Evolutionary conservation across 306 rosid genomes (phyloP), one percentile per base, ranked within the genome.

Genomic region (Arachis stenosperma): DNA sequence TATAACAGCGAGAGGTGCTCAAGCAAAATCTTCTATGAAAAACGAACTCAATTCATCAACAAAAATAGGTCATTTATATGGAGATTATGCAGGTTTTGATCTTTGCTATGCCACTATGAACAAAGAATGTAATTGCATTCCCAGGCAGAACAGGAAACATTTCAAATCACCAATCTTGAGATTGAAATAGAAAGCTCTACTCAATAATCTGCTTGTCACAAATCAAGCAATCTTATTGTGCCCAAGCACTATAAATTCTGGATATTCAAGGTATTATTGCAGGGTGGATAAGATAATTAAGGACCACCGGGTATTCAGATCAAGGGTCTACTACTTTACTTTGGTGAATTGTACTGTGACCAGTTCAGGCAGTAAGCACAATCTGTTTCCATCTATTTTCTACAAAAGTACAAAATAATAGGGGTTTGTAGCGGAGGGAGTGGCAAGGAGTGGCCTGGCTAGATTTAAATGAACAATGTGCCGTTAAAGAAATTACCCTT

Each of bases 221-320:
- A 36, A 61, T 44, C 27, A 74, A 42, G 54, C 54, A 58, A 27
- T 37, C 67, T 75, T 57, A 22, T 4, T 7, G 54, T 14, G 64
- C 46, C 57, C 36, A 17, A 8, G 83, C 48, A 60, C 51, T n/a
- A 14, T 13, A 48, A 7, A 73, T 30, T 6, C 36, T 0, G 50
- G 33, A 62, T 73, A 41, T 52, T 59, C 59, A 46, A 36, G 3
- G 8, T 67, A 11, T 69, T 62, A 69, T 68, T 68, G 73, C 65
- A 59, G 43, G 36, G n/a, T 7, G 65, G 43, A 10, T 33, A 12
- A 27, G 39, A 56, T 27, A 57, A 57, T 9, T 29, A 22, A 7
- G 12, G 13, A 59, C 15, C 47, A 30, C 33, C n/a, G 30, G 5
- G 33, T 9, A 14, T 17, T 61, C 27, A 64, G 13, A 53, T 6